Base-by-base conservation (phyloP, 192 early-diverging fungal species). In the Linnemannia hyalina region DNA sequence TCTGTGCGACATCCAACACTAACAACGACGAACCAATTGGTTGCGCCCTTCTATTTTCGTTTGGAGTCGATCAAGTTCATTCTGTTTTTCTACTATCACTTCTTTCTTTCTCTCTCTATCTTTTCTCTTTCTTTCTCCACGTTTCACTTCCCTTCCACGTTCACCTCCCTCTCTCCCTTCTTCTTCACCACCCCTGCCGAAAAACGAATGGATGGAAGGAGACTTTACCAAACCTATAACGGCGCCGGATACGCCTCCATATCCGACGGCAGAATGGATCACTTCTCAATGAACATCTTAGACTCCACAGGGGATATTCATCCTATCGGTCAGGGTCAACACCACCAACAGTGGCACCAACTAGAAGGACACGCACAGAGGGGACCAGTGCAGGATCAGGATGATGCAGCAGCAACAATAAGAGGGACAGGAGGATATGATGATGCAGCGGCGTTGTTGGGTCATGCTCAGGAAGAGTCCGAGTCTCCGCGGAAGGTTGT, bases 401-500 rank as follows among this genome's bases (percentile, higher is more conserved):
- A 65, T 9, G 32, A 65, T 32, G 13, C 55, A 26, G 55, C 55
- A 15, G 2, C 60, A 65, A 32, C 10, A 32, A 11, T 26, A 65
- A 11, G 60, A 65, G 29, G 60, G 32, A 29, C 29, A 32, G 26
- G 29, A 4, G 29, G 26, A 15, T 15, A 32, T 26, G 60, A 32
- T 32, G 26, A 29, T 15, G 60, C 26, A 32, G 29, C 29, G 13
- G 60, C 60, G 9, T 65, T 65, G 60, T 32, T 65, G 60, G 60
- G 60, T 11, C 60, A 65, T 65, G 23, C 60, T 65, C 60, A 35
- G 4, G 60, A 32, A 10, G 60, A 65, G 11, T 65, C 29, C 11
- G 60, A 65, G 60, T 35, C 60, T 65, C 60, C 60, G 60, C 60
- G 60, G 60, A 65, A 26, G 60, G 60, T 65, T 65, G 60, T 65